Base-by-base conservation (phyloP, 192 early-diverging fungal genomes). In the Chytriomyces sp. region DNA sequence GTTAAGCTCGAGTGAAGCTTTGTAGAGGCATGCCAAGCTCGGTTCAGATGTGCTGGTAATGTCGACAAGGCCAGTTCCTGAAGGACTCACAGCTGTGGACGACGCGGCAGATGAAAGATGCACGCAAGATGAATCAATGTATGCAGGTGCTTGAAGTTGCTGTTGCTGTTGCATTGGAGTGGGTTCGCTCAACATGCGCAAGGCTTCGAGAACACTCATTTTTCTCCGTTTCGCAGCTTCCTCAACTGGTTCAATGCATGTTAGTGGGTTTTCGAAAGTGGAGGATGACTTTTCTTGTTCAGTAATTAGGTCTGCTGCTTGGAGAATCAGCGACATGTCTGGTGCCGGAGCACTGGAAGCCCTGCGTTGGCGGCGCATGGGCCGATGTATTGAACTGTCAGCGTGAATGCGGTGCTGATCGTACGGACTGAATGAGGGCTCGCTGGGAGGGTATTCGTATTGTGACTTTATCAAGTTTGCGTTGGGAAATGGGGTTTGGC, bases 321-420 rank as follows among this genome's bases (percentile, higher is more conserved):
- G 16, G 53, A 57, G 53, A 20, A 57, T 57, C 16, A 57, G 53
- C 53, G 53, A 57, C 53, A 57, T 57, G 20, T 57, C 53, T 20
- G 53, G 53, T 57, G 53, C 53, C 20, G 53, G 53, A n/a, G 53
- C 53, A 57, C 53, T 57, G 53, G 53, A 57, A n/a, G 53, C 53
- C 13, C 53, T 13, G 13, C 53, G 53, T 57, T 57, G 53, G 20
- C 16, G 16, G 53, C 53, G 16, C 20, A 20, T n/a, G 1, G 13
- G 53, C 53, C 20, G 53, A n/a, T 57, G 53, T 5, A n/a, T 13
- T 35, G 35, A 35, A 35, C 35, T 35, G 35, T 35, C 35, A 57
- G 53, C 16, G 13, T 57, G 53, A 20, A 57, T 57, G 13, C 20
- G 53, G 16, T 57, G 53, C 53, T 57, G 53, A 13, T 57, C 1